phyloP scores from a whole-genome alignment of 257 asterid species.

The Solanum chilense region DNA sequence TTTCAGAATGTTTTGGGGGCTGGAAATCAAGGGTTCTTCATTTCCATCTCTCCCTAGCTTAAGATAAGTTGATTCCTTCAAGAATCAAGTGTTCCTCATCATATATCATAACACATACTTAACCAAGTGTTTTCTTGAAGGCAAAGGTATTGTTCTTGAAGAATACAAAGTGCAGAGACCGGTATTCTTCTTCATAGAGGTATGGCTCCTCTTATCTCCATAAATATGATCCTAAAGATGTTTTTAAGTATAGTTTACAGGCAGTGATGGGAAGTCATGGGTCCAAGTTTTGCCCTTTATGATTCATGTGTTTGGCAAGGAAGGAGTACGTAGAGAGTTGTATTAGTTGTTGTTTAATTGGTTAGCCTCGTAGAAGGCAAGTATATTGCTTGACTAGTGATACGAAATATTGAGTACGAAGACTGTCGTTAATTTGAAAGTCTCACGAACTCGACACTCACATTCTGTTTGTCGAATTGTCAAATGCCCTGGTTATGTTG shows the following conservation, averaged over 20 bases:
- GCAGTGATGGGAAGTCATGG: neutral
- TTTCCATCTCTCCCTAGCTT: neutral
- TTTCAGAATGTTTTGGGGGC: neutral
- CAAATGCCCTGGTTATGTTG: neutral
- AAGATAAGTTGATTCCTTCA: neutral
- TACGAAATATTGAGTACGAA: neutral
- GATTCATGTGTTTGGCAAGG: neutral
- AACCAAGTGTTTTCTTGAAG: neutral
- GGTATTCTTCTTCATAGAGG: neutral
- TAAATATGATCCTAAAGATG: neutral
- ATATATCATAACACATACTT: neutral
- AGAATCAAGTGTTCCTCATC: neutral
- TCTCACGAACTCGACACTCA: neutral
- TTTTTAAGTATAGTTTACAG: neutral
- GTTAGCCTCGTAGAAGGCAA: neutral
- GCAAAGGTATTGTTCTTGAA: neutral
- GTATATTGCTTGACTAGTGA: neutral
- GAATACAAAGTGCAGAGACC: neutral
- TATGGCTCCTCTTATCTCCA: neutral
- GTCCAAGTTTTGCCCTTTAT: neutral
- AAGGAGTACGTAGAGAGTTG: neutral
- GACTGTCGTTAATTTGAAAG: neutral
- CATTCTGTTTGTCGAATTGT: neutral
- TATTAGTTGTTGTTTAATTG: neutral
- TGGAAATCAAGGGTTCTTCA: neutral